These are phyloP conservation scores for Jasminum sambac DNA, from an alignment of 257 asterid species.

Conservation along the genomic window DNA sequence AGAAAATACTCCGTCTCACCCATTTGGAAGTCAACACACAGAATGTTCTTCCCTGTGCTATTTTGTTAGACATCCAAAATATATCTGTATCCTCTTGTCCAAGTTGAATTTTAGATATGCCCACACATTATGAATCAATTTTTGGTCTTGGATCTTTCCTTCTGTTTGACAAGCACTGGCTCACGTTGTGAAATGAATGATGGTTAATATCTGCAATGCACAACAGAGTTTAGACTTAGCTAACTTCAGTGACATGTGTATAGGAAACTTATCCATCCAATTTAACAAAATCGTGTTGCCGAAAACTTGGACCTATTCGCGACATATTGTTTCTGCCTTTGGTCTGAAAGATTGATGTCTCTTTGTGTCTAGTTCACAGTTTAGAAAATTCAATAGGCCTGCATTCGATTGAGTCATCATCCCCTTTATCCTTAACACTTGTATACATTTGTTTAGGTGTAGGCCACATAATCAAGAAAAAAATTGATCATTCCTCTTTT, in stretches of 20 bases:
- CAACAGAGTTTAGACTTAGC: not conserved
- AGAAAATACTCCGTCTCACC: not conserved
- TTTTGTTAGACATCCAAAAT: not conserved
- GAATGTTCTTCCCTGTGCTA: not conserved
- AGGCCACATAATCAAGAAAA: not conserved
- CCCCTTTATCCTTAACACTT: not conserved
- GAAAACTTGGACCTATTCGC: not conserved
- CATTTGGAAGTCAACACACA: not conserved
- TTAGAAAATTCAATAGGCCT: not conserved
- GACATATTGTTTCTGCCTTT: not conserved
- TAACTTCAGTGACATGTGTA: not conserved
- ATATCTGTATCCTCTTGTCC: not conserved
- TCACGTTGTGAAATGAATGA: not conserved
- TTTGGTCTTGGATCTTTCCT: not conserved
- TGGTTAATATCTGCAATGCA: not conserved
- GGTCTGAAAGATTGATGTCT: not conserved
- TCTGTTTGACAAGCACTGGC: not conserved
- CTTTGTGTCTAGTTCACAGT: not conserved
- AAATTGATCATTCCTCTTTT: not conserved
- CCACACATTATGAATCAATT: not conserved
- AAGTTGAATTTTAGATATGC: not conserved
- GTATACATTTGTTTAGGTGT: not conserved
- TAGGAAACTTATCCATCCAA: not conserved
- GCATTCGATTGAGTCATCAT: not conserved
- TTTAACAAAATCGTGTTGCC: not conserved